Conservation (phyloP, 306 rosid species). For the Rosa lucieae region DNA sequence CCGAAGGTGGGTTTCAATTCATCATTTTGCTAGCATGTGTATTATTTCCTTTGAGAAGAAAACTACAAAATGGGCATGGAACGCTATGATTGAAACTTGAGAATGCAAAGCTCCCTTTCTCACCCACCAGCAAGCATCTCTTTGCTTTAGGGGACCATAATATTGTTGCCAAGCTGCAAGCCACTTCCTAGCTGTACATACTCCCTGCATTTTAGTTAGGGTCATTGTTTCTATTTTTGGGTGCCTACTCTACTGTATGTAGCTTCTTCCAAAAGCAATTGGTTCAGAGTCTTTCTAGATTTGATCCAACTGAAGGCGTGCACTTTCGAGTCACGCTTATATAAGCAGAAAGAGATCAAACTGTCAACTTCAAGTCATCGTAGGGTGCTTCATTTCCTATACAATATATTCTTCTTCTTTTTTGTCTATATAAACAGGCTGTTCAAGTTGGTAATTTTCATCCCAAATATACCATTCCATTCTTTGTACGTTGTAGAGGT, state of each 20-base stretch:
- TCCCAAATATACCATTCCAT: not conserved
- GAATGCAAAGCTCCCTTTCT: not conserved
- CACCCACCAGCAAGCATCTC: slow-evolving; percentile 11
- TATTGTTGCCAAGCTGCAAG: not conserved
- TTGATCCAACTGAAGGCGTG: slow-evolving; percentile 19
- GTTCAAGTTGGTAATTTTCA: not conserved
- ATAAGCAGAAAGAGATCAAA: slow-evolving; percentile 15
- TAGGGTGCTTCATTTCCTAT: not conserved
- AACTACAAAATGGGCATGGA: not conserved
- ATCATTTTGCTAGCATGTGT: not conserved
- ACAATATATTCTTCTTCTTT: not conserved
- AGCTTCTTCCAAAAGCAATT: not conserved
- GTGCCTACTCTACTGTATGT: not conserved
- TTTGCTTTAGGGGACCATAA: slow-evolving; percentile 8
- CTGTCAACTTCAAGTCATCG: slow-evolving; percentile 8
- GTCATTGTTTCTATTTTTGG: not conserved
- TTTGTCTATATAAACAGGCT: slow-evolving; percentile 3
- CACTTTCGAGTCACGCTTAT: slow-evolving; percentile 8
- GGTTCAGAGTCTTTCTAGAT: not conserved
- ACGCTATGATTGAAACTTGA: not conserved
- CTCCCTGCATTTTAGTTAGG: not conserved
- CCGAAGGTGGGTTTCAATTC: not conserved
- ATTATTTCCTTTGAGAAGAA: not conserved
- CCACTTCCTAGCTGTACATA: not conserved
- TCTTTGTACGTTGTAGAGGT: slow-evolving; percentile 11